Base-by-base conservation (phyloP, 2,329 filamentous ascomycete species). In the Mariannaea elegans region DNA sequence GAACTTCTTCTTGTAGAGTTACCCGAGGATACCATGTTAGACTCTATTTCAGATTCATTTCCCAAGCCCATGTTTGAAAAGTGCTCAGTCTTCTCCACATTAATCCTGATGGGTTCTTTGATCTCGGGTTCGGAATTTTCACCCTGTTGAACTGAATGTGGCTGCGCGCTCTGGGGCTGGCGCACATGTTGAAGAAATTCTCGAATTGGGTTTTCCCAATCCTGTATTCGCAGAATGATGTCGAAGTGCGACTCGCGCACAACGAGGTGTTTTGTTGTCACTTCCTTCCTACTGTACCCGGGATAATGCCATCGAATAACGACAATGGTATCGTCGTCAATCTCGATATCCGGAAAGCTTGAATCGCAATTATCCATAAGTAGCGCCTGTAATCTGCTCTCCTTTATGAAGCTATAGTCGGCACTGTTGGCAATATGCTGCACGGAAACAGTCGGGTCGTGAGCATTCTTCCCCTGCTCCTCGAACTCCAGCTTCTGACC, bases 161-260 rank as follows among this genome's bases (percentile, higher is more conserved):
- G n/a, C n/a, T n/a, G n/a, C n/a, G 24, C 38, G 24, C 16, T 29
- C 23, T 39, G 14, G 7, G 4, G 34, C 34, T 44, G 14, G 3
- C 38, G 32, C 2, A 36, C 21, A 36, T 54, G 24, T 7, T 2
- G 48, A 1, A 59, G 31, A 29, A 58, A 57, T 13, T 27, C 4
- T 8, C 16, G 46, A n/a, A 64, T 51, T 0, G 59, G 56, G 2
- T 7, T 32, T 10, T 62, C 56, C 63, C 63, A 65, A 19, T 64
- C 63, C 16, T 64, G 19, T 16, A 56, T 59, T 9, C 61, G 53
- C 7, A 65, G 48, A 13, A 61, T 62, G 21, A 65, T 54, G 3
- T 57, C 51, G 29, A 56, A 62, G 1, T 8, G 50, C 0, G 63
- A 54, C 34, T 49, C 44, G 10, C 53, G 48, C n/a, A 65, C 23